Evolutionary conservation across 2,329 filamentous ascomycete genomes (phyloP).

Genomic region (Cladophialophora immunda): DNA sequence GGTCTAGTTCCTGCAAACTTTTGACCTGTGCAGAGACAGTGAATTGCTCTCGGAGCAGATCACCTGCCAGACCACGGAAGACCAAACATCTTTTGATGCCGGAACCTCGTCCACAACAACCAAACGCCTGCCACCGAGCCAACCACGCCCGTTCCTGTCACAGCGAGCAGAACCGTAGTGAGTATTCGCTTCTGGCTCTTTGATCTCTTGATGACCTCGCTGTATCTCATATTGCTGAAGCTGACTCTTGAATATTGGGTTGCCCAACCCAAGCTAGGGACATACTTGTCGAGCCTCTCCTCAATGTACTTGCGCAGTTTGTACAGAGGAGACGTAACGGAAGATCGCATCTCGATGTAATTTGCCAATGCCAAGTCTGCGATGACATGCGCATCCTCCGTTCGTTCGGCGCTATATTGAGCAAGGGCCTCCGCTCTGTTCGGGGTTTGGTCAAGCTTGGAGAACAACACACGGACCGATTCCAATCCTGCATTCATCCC

Average conservation of each 20-base stretch:
- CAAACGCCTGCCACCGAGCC: constrained; percentile 22
- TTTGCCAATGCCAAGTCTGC: constrained; percentile 91
- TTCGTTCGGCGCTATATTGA: constrained; percentile 77
- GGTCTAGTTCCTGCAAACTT: not conserved
- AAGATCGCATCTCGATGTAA: constrained; percentile 91
- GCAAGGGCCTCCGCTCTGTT: constrained; percentile 63
- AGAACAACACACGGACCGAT: constrained; percentile 89
- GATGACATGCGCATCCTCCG: constrained; percentile 84
- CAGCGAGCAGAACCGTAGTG: constrained; percentile 18
- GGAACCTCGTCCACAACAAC: constrained; percentile 20
- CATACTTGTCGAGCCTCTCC: constrained; percentile 77
- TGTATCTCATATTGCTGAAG: constrained; percentile 92
- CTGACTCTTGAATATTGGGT: constrained; percentile 93
- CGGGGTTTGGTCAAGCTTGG: constrained; percentile 72
- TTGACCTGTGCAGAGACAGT: not conserved
- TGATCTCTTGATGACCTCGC: constrained; percentile 76
- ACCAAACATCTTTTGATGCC: constrained; percentile 6
- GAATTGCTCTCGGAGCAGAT: constrained; percentile 2
- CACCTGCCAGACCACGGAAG: constrained; percentile 19
- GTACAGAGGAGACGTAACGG: constrained; percentile 80
- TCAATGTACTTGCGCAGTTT: constrained; percentile 84
- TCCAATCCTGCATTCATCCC: constrained; percentile 97
- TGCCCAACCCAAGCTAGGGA: constrained; percentile 83
- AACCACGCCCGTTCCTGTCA: constrained; percentile 14
- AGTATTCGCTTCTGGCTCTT: constrained; percentile 73